Conservation (phyloP, 2,329 filamentous ascomycete genomes). For the Nakataea oryzae region DNA sequence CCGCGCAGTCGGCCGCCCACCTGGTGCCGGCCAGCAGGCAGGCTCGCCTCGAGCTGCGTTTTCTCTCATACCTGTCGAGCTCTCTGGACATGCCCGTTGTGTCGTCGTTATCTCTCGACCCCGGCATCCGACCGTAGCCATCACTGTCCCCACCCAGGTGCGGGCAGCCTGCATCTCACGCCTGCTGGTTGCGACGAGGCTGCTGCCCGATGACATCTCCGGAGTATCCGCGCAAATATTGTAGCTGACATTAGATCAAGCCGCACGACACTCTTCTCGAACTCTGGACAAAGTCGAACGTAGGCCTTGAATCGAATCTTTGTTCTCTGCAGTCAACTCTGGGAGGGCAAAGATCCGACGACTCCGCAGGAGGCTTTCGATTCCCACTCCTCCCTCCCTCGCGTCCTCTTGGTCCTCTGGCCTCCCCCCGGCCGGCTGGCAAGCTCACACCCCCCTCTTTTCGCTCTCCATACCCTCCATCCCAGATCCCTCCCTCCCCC, state of each 20-base stretch:
- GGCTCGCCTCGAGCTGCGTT: not conserved
- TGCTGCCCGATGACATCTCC: not conserved
- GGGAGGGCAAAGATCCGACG: not conserved
- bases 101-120: not conserved
- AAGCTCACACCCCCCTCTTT: not conserved
- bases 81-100: not conserved
- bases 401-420: not conserved
- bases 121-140: not conserved
- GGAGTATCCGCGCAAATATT: not conserved
- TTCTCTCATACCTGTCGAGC: not conserved
- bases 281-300: not conserved
- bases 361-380: not conserved
- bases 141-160: not conserved
- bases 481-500: not conserved
- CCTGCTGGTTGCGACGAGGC: not conserved
- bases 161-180: too few species aligned
- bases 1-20: not conserved
- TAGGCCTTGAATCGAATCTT: not conserved
- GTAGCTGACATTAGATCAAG: not conserved
- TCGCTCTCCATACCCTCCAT: not conserved
- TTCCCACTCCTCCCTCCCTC: not conserved
- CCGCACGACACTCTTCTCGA: not conserved
- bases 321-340: not conserved
- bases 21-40: not conserved
- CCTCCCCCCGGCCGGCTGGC: not conserved